Evolutionary conservation across 805 yeast genomes (phyloP).

Genomic region (Blastobotrys peoriensis): DNA sequence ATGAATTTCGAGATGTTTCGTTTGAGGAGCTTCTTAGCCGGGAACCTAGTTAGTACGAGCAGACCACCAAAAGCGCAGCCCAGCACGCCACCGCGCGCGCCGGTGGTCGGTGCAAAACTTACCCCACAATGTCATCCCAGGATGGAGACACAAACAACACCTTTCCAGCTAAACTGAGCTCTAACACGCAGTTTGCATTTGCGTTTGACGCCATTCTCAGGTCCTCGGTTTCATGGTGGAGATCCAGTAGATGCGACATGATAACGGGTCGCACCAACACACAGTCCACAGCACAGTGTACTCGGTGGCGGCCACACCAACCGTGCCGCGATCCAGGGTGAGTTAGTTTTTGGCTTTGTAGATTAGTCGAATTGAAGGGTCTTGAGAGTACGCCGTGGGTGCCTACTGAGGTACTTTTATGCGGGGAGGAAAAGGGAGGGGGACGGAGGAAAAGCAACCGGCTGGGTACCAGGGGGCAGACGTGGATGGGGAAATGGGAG

Average conservation of each 20-base stretch:
- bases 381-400: too few relatives aligned
- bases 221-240: slow-evolving; percentile 29
- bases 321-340: slow-evolving; percentile 3
- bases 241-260: slow-evolving; percentile 2
- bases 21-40: slow-evolving; percentile 45
- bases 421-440: too few relatives aligned
- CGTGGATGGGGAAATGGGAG: too few relatives aligned
- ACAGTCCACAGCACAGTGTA: too few relatives aligned
- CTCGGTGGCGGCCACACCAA: too few relatives aligned
- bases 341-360: too few relatives aligned
- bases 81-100: background rate
- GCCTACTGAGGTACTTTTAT: too few relatives aligned
- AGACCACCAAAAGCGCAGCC: too few relatives aligned
- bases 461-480: too few relatives aligned
- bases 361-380: too few relatives aligned
- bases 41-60: slow-evolving; percentile 32
- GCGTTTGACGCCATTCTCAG: slow-evolving; percentile 23
- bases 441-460: too few relatives aligned
- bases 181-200: slow-evolving; percentile 63
- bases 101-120: slow-evolving; percentile 5
- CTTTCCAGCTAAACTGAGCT: slow-evolving; percentile 71
- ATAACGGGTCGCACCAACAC: too few relatives aligned
- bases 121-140: slow-evolving; percentile 76
- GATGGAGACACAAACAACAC: slow-evolving; percentile 68
- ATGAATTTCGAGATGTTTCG: slow-evolving; percentile 59